These are phyloP conservation scores for Dictyostelium intermedium DNA, from an alignment of 78 protist species.

Conservation along the genomic window DNA sequence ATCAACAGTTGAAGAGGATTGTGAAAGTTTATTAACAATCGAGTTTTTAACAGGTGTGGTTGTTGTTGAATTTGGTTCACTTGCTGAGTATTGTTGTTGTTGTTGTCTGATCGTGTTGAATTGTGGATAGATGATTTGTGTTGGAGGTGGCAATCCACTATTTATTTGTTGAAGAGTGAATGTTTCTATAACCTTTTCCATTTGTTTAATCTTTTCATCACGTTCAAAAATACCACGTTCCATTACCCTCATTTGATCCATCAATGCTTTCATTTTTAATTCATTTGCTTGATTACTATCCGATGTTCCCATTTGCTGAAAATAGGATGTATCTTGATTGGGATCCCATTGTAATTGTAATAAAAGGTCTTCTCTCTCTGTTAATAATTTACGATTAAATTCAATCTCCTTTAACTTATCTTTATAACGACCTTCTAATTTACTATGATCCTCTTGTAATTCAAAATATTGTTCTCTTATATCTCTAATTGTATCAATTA, in stretches of 20 bases:
- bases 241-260: constrained; percentile 74
- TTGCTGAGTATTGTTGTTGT: neutral
- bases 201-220: constrained; percentile 45
- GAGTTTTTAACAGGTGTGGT: neutral
- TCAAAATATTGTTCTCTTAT: constrained; percentile 61
- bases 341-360: constrained; percentile 75
- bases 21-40: neutral
- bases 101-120: neutral
- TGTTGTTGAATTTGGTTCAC: neutral
- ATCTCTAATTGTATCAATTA: constrained; percentile 36
- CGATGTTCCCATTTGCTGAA: constrained; percentile 26
- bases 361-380: constrained; percentile 66
- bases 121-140: neutral
- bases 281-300: constrained; percentile 15
- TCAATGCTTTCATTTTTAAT: constrained; percentile 25
- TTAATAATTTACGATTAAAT: constrained; percentile 42
- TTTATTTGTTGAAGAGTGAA: constrained; percentile 13
- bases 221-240: constrained; percentile 68
- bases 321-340: constrained; percentile 39
- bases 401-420: constrained; percentile 35
- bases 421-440: neutral
- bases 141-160: constrained; percentile 20
- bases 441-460: constrained; percentile 6
- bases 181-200: constrained; percentile 30
- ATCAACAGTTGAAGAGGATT: neutral